Base-by-base conservation (phyloP, 2,329 filamentous ascomycete species). In the Sclerotinia sclerotiorum region DNA sequence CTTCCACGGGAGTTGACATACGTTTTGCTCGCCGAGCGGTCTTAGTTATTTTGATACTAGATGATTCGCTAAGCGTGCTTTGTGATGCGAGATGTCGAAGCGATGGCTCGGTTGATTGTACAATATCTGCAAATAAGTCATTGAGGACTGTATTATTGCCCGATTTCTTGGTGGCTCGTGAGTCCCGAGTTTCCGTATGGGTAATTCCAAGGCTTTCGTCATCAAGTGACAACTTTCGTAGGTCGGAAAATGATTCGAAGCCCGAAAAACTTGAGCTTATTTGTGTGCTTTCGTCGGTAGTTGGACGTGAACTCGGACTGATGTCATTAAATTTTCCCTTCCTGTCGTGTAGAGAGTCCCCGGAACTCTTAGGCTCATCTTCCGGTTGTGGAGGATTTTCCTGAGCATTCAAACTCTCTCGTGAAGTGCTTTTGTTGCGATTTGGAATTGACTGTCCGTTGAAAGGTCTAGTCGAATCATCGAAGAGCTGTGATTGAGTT, bases 81-180 rank as follows among this genome's bases (percentile, higher is more conserved):
- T 71, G 69, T 7, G 73, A 74, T 17, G 68, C 70, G 1, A 73
- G 49, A 55, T 73, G 70, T 13, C 68, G 69, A 29, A 74, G 49
- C 0, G 68, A 63, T 10, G 73, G 72, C 13, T 72, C 70, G 2
- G 72, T 61, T 19, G 70, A 69, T 54, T 65, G 48, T 49, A 71
- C 69, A n/a, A 69, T 65, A 51, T 70, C 67, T 19, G 54, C 42
- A 58, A 73, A 24, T 29, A 73, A 35, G 5, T 48, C 58, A 32
- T 71, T 70, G 15, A 71, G 19, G 5, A n/a, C 49, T 52, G 2
- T 19, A 35, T 17, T 64, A 44, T 29, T 52, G 61, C 29, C 39
- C 48, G 39, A n/a, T 17, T 10, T 48, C 13, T 17, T 32, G 27
- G 15, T 61, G 0, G 21, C 8, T 49, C 19, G 44, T 49, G 27